Percentiles rank a stretch among this genome's conserved stretches.
These are phyloP conservation scores for Monilinia polystroma DNA, from an alignment of 2,329 filamentous ascomycete genomes.

Conservation along the genomic window DNA sequence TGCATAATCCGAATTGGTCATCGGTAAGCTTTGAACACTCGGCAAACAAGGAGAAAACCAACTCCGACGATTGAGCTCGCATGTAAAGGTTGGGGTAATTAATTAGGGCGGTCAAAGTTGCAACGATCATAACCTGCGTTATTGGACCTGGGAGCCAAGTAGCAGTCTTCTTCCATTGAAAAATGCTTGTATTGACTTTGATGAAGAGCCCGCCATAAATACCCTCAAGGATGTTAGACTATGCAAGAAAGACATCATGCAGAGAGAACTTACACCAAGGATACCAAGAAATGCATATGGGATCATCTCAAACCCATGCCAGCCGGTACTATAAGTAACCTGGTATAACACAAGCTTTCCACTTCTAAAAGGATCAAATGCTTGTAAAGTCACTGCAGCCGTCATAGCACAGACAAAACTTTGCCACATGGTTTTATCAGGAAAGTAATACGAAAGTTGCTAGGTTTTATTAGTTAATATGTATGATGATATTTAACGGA, in stretches of 20 bases:
- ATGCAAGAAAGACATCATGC: not conserved
- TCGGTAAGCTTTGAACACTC: conserved; percentile 82
- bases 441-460: conserved; percentile 96
- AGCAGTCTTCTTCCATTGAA: conserved; percentile 70
- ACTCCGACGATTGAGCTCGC: conserved; percentile 85
- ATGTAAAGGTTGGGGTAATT: conserved; percentile 98
- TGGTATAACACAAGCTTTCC: conserved; percentile 96
- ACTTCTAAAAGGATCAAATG: conserved; percentile 89
- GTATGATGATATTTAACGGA: not conserved
- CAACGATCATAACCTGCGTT: conserved; percentile 74
- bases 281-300: conserved; percentile 86
- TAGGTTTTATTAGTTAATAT: conserved; percentile 40
- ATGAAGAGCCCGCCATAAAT: conserved; percentile 94
- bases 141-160: conserved; percentile 70
- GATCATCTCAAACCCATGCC: conserved; percentile 92
- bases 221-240: conserved; percentile 51
- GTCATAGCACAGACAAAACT: conserved; percentile 99
- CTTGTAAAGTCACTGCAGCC: conserved; percentile 90
- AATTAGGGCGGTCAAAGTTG: conserved; percentile 79
- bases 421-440: conserved; percentile 99
- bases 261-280: conserved; percentile 57
- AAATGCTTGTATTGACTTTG: conserved; percentile 85
- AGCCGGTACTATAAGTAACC: conserved; percentile 85
- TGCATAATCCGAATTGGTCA: conserved; percentile 88
- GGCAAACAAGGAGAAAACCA: conserved; percentile 87